Evolutionary conservation across 148 eudicot genomes (phyloP).

Genomic region (Chenopodium album): DNA sequence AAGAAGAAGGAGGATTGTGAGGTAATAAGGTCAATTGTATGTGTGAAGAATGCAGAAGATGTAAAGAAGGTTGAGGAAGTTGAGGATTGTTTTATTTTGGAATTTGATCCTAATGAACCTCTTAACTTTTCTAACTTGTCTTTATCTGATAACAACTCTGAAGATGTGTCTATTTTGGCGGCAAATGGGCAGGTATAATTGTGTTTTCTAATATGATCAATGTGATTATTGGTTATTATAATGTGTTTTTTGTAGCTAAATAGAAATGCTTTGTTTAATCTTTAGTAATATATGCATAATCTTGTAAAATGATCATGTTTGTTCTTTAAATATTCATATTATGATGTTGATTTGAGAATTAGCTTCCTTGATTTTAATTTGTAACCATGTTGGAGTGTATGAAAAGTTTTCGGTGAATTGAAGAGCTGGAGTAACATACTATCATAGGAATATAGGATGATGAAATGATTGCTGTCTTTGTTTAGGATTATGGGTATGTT

Average conservation of each 20-base stretch:
- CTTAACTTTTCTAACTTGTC: conserved; percentile 20
- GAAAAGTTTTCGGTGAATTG: neutral
- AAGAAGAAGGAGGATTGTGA: conserved; percentile 13
- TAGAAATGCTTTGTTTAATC: neutral
- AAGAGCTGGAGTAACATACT: neutral
- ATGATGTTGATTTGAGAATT: neutral
- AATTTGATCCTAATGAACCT: conserved; percentile 43
- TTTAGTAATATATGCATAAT: too few species aligned
- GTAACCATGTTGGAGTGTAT: neutral
- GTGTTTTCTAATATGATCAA: neutral
- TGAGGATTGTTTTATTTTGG: conserved; percentile 62
- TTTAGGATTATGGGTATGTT: neutral
- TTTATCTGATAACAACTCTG: conserved; percentile 1
- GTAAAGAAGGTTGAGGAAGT: conserved; percentile 40
- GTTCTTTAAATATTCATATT: neutral
- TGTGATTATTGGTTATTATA: neutral
- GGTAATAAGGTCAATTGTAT: conserved; percentile 24
- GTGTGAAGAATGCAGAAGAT: conserved; percentile 31
- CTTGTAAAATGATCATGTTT: neutral
- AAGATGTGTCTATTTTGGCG: conserved; percentile 24
- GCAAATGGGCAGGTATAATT: conserved; percentile 31
- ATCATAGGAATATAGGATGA: neutral
- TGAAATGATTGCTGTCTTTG: neutral
- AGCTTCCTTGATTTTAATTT: too few species aligned
- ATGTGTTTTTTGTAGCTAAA: neutral